A percentile compares a stretch with the other conserved stretches of the same genome.
These are phyloP conservation scores for Pythium chondricola DNA, from an alignment of 352 stramenopile species.

Conservation along the genomic window DNA sequence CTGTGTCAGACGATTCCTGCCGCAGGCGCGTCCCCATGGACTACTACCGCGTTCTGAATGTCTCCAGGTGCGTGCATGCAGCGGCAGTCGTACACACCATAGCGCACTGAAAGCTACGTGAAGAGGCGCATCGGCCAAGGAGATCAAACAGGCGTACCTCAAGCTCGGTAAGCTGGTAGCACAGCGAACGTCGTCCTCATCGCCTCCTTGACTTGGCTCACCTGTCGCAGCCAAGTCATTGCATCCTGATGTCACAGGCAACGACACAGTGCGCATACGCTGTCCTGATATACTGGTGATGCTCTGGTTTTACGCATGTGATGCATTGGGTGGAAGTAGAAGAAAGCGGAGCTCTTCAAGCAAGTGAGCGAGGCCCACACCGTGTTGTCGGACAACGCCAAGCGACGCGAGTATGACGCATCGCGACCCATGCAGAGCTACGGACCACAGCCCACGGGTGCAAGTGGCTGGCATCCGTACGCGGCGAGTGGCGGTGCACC, in stretches of 20 bases:
- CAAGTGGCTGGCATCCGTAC: slow-evolving; percentile 49
- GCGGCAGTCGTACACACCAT: background rate
- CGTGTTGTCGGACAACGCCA: slow-evolving; percentile 58
- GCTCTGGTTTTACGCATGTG: too few relatives aligned
- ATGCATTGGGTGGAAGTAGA: slow-evolving; percentile 13
- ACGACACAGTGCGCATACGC: slow-evolving; percentile 45
- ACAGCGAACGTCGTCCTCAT: background rate
- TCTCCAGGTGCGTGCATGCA: slow-evolving; percentile 36
- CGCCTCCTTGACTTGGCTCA: background rate
- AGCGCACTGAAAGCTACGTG: background rate
- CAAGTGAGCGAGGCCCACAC: slow-evolving; percentile 73
- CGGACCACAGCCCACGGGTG: slow-evolving; percentile 32
- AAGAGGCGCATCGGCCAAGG: slow-evolving; percentile 53
- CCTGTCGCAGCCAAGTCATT: slow-evolving; percentile 50
- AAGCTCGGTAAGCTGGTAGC: too few relatives aligned
- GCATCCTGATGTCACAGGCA: slow-evolving; percentile 82
- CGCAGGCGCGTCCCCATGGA: slow-evolving; percentile 33
- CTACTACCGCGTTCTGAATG: slow-evolving; percentile 78
- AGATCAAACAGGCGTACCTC: slow-evolving; percentile 83
- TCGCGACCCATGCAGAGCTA: slow-evolving; percentile 37
- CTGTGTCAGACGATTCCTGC: too few relatives aligned
- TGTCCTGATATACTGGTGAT: too few relatives aligned
- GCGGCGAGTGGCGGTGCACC: slow-evolving; percentile 25
- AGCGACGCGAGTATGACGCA: slow-evolving; percentile 61
- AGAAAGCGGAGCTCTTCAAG: slow-evolving; percentile 84